Base-by-base conservation (phyloP, 1,284 basidiomycete species). In the Thelephora terrestris region DNA sequence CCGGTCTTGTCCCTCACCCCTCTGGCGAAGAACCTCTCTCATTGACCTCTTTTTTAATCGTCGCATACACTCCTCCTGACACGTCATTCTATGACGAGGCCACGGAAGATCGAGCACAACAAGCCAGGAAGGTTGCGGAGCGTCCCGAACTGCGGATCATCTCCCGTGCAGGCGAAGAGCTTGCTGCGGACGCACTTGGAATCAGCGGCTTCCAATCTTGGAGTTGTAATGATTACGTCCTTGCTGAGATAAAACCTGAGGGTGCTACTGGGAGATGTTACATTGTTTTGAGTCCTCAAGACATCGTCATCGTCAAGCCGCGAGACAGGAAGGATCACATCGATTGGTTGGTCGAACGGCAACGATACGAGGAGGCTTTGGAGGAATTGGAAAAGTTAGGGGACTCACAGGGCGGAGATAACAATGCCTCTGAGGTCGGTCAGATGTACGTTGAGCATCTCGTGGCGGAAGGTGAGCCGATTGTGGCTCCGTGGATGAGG, bases 101-200 rank as follows among this genome's bases (percentile, higher is more conserved):
- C 51, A 83, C 84, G 0, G 73, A 79, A 3, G 82, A 91, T 58
- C 77, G 77, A 10, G 69, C 72, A 1, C 75, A 78, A 57, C 88
- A 92, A 63, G 79, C 84, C 14, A 78, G 91, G 5, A 87, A 87
- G 59, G 78, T 78, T 0, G 89, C 91, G 1, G 85, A 91, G 53
- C 81, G 88, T 20, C 95, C 96, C 2, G 95, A 99, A 64, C 73
- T 99, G 43, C 81, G 93, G 9, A 88, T 98, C 55, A 88, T 99
- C 55, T 91, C 90, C 7, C 79, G 82, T 9, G 74, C 75, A 0
- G 95, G 95, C 1, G 92, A 99, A 60, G 94, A 98, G 64, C 72
- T 92, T 9, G 81, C 89, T 1, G 79, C 83, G 0, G 95, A 99
- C 61, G 89, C 86, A 1, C 74, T 99, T 43, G 79, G 78, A 43